Base-by-base conservation (phyloP, 2,329 filamentous ascomycete species). In the Pestalotiopsis sp. region DNA sequence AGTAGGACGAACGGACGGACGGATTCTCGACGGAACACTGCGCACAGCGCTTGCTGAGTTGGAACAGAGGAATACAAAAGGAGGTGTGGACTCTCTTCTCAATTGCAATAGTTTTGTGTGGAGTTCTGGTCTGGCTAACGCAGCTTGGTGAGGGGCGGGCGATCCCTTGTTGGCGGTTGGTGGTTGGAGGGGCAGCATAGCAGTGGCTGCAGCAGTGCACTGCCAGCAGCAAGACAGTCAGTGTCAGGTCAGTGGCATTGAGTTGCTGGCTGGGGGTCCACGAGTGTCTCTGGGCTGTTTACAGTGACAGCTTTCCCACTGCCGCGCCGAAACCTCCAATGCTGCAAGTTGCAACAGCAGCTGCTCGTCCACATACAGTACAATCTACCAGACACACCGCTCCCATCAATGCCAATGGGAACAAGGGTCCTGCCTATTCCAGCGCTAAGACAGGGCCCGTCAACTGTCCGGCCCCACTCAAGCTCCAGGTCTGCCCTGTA, bases 41-140 rank as follows among this genome's bases (percentile, higher is more conserved):
- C 68, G 68, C 68, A 67, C 68, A 70, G 68, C 68, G 68, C 68
- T 70, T 45, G 66, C 36, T 65, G 61, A 66, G 61, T 66, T 66
- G 45, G 25, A 41, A 58, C 17, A 36, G n/a, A 57, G 52, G 64
- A 66, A 45, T 31, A 25, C 64, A 66, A 66, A 66, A 66, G 65
- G 65, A 66, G 65, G 64, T 66, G 64, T 66, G 52, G 56, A 66
- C 27, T 66, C 45, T 52, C 17, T 52, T 23, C 31, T 36, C 41
- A 36, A 52, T 57, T 23, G 41, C 56, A 58, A 59, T 66, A 36
- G 65, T 59, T 66, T 66, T 66, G 65, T 66, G 65, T 66, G 65
- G 65, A 60, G 65, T 59, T 56, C 23, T 17, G 25, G n/a, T 7
- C n/a, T 45, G 57, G 41, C 49, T 38, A 66, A 66, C 45, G 45